A percentile compares a stretch with the other conserved stretches of the same genome.
Evolutionary conservation across 345 rosid genomes (phyloP).

Genomic region (Pseudoturritis turrita): DNA sequence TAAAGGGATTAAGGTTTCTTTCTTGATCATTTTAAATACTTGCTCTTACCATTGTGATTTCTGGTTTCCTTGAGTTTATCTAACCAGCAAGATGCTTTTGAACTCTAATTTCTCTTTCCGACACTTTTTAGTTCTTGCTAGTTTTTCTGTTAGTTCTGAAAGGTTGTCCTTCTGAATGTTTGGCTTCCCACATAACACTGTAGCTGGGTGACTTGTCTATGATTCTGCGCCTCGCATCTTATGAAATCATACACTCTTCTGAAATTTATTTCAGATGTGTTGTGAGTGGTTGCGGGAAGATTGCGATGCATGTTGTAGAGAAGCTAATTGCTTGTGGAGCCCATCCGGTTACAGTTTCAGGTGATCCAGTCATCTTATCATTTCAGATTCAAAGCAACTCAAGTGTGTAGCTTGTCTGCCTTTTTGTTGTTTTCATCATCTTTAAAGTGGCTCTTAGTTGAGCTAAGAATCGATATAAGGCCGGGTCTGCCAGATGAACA

Average conservation of each 20-base stretch:
- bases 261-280: conserved; percentile 56
- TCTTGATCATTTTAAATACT: conserved; percentile 5
- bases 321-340: conserved; percentile 98
- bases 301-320: conserved; percentile 96
- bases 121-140: background rate
- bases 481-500: background rate
- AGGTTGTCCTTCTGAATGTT: background rate
- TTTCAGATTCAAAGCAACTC: background rate
- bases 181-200: background rate
- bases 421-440: background rate
- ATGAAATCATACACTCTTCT: conserved; percentile 6
- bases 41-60: background rate
- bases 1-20: conserved; percentile 84
- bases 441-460: conserved; percentile 3
- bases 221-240: background rate
- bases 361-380: conserved; percentile 31
- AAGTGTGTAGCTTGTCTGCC: background rate
- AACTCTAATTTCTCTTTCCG: background rate
- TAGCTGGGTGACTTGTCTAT: background rate
- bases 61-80: background rate
- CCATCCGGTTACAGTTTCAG: conserved; percentile 85
- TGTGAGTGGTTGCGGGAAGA: conserved; percentile 98
- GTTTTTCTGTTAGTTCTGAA: background rate
- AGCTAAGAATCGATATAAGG: background rate
- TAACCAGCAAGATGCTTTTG: conserved; percentile 5